A percentile compares a stretch with the other conserved stretches of the same genome.
Evolutionary conservation across 2,329 filamentous ascomycete species (phyloP).

Genomic region (Aspergillus felis): DNA sequence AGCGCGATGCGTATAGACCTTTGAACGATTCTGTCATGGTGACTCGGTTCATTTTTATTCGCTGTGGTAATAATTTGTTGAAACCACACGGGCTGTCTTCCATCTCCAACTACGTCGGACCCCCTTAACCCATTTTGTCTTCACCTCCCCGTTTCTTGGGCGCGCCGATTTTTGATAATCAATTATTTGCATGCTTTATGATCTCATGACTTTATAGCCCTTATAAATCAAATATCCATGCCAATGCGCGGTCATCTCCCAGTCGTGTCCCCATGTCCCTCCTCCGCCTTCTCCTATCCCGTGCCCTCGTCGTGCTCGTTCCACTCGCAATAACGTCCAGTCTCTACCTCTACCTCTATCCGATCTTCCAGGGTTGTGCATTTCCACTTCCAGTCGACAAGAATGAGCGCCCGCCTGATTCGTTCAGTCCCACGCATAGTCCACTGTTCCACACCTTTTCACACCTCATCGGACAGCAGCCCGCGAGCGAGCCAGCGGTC

Average conservation of each 20-base stretch:
- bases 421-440: constrained; percentile 1
- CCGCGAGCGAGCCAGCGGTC: constrained; percentile 51
- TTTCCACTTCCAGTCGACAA: constrained; percentile 58
- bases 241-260: not conserved
- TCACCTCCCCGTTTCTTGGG: not conserved
- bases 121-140: not conserved
- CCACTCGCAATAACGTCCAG: constrained; percentile 68
- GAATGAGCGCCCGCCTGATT: constrained; percentile 1
- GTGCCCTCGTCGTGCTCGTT: constrained; percentile 49
- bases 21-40: not conserved
- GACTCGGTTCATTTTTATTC: too few species aligned
- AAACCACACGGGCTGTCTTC: not conserved
- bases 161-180: not conserved
- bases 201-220: not conserved
- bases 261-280: constrained; percentile 44
- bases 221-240: not conserved
- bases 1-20: not conserved
- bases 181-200: constrained; percentile 1
- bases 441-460: constrained; percentile 34
- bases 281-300: constrained; percentile 46
- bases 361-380: constrained; percentile 71
- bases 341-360: constrained; percentile 82
- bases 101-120: not conserved
- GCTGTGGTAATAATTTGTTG: too few species aligned
- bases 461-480: constrained; percentile 29